Base-by-base conservation (phyloP, 2,329 filamentous ascomycete genomes). In the Exophiala dermatitidis region DNA sequence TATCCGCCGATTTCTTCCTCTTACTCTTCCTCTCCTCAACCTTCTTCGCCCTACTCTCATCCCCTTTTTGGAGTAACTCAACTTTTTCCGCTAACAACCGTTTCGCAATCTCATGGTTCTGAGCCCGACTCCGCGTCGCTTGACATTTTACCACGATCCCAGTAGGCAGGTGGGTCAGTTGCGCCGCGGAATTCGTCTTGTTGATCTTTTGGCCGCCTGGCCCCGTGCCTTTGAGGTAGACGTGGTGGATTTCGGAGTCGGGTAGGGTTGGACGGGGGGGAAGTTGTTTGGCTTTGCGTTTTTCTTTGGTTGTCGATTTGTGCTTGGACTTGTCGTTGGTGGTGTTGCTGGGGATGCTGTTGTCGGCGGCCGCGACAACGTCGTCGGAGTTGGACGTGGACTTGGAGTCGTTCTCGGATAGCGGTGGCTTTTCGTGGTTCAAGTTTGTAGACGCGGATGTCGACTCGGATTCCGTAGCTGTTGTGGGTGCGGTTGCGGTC, bases 181-280 rank as follows among this genome's bases (percentile, higher is more conserved):
- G 93, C 2, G 96, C 91, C 36, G 91, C 91, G 0, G 88, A 96
- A 60, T 84, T 90, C 29, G 93, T 98, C 81, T 98, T 98, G 73
- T 98, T 98, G 85, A 97, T 97, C 69, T 96, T 96, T 68, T 98
- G 93, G 0, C 93, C 93, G 28, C 93, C 93, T 0, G 93, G 91
- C 1, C 93, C 93, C 62, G 82, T 87, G 63, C 93, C 93, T 68
- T 93, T 95, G 56, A 98, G 77, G 71, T 94, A 97, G 40, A 78
- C 79, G 66, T 96, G 88, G 52, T 85, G 83, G 61, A 97, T 82
- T 48, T 96, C 90, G 12, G 77, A 74, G 61, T 95, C 90, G 8
- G 83, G 78, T 8, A 83, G 80, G 9, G 86, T 84, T 2, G 59
- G 61, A 3, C 90, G 83, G 4, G 89, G 84, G 1, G 91, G 90